Conservation (phyloP, 73 alveolate genomes). For the Paramecium octaurelia region DNA sequence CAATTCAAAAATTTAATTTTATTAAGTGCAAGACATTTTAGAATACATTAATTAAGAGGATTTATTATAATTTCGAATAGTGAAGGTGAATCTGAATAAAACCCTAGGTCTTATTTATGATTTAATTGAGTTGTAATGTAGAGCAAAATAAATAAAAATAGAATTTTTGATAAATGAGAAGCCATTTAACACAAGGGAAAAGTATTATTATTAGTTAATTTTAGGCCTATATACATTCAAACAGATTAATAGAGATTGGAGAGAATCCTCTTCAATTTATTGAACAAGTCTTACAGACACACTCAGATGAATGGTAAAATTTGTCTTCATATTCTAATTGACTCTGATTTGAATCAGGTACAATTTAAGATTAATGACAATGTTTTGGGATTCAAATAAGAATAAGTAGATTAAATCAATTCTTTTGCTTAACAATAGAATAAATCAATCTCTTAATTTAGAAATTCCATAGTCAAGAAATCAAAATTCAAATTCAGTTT, state of each 20-base stretch:
- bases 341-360: not conserved
- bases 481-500: not conserved
- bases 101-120: not conserved
- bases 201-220: not conserved
- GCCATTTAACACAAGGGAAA: not conserved
- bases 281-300: conserved; percentile 29
- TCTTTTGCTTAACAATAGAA: not conserved
- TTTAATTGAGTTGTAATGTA: not conserved
- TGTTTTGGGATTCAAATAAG: not conserved
- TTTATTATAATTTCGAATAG: not conserved
- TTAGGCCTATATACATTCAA: not conserved
- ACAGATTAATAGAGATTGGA: not conserved
- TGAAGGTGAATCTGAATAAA: not conserved
- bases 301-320: not conserved
- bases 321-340: not conserved
- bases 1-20: not conserved
- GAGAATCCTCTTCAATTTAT: not conserved
- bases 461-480: not conserved
- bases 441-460: not conserved
- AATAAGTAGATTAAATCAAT: not conserved
- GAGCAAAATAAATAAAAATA: not conserved
- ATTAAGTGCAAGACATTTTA: not conserved
- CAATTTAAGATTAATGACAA: not conserved
- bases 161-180: not conserved
- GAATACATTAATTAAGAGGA: not conserved